A percentile compares a stretch with the other conserved stretches of the same genome.
Conservation (phyloP, 805 yeast species). For the Candida maltosa region DNA sequence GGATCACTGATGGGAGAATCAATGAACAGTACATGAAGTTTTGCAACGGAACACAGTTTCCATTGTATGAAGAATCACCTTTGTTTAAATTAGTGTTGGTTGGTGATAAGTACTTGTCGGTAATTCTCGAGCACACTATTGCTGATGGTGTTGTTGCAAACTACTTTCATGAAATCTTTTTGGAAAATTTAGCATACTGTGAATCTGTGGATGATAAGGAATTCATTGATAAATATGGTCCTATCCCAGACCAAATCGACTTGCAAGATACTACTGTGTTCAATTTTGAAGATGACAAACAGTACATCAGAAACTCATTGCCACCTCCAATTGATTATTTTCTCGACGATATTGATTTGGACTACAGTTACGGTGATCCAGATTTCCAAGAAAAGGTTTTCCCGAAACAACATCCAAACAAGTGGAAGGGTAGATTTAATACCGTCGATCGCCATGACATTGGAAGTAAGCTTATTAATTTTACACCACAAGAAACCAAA, state of each 20-base stretch:
- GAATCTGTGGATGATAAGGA: slow-evolving; percentile 4
- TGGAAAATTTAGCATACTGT: slow-evolving; percentile 21
- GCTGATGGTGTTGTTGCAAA: slow-evolving; percentile 37
- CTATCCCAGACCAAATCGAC: slow-evolving; percentile 8
- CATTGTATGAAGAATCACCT: slow-evolving; percentile 20
- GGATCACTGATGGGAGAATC: slow-evolving; percentile 14
- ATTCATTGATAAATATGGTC: slow-evolving; percentile 14
- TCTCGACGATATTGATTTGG: slow-evolving; percentile 22
- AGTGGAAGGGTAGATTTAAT: slow-evolving; percentile 31
- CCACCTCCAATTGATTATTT: slow-evolving; percentile 34
- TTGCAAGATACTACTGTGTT: slow-evolving; percentile 17
- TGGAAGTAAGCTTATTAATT: slow-evolving; percentile 24
- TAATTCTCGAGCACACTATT: slow-evolving; percentile 33
- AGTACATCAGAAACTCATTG: slow-evolving; percentile 20
- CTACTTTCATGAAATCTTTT: slow-evolving; percentile 31
- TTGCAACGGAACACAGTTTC: slow-evolving; percentile 17
- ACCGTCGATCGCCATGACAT: slow-evolving; percentile 12
- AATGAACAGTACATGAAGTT: slow-evolving; percentile 28
- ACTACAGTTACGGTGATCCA: slow-evolving; percentile 22
- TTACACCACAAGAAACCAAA: slow-evolving; percentile 21
- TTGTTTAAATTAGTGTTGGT: slow-evolving; percentile 25
- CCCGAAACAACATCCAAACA: slow-evolving; percentile 15
- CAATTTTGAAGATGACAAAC: slow-evolving; percentile 16
- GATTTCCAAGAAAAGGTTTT: slow-evolving; percentile 17
- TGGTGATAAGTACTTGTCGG: slow-evolving; percentile 20